A percentile compares a stretch with the other conserved stretches of the same genome.
Conservation (phyloP, 768 basidiomycete genomes). For the Macrolepiota dolichaula region DNA sequence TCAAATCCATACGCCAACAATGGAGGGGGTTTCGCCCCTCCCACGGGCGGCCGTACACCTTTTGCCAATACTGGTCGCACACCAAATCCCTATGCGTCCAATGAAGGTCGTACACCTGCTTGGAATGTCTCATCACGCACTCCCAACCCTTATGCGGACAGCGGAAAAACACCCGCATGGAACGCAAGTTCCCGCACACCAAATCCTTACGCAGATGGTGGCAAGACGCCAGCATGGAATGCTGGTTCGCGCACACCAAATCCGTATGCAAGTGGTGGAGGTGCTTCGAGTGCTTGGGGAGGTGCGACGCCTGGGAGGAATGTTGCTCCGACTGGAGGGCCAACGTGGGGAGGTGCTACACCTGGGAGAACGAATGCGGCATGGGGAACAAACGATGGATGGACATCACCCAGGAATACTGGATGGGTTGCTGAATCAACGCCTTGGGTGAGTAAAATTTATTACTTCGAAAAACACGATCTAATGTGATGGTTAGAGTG, state of each 20-base stretch:
- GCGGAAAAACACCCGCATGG: constrained; percentile 65
- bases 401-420: constrained; percentile 8
- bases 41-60: constrained; percentile 30
- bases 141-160: constrained; percentile 65
- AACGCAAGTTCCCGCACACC: constrained; percentile 64
- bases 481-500: constrained; percentile 28
- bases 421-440: constrained; percentile 8
- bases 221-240: constrained; percentile 69
- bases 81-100: constrained; percentile 60
- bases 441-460: constrained; percentile 18
- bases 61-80: constrained; percentile 43
- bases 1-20: constrained; percentile 32
- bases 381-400: constrained; percentile 18
- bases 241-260: constrained; percentile 66
- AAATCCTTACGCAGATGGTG: constrained; percentile 62
- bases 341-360: constrained; percentile 45
- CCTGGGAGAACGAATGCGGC: constrained; percentile 24
- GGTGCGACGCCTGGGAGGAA: constrained; percentile 40
- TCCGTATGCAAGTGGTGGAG: constrained; percentile 55
- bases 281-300: constrained; percentile 31
- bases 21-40: constrained; percentile 19
- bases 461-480: background rate
- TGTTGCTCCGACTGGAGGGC: constrained; percentile 18
- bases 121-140: constrained; percentile 59
- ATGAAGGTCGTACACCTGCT: constrained; percentile 53